Evolutionary conservation across 352 stramenopile species (phyloP).

Genomic region (Paralagenidium karlingii): DNA sequence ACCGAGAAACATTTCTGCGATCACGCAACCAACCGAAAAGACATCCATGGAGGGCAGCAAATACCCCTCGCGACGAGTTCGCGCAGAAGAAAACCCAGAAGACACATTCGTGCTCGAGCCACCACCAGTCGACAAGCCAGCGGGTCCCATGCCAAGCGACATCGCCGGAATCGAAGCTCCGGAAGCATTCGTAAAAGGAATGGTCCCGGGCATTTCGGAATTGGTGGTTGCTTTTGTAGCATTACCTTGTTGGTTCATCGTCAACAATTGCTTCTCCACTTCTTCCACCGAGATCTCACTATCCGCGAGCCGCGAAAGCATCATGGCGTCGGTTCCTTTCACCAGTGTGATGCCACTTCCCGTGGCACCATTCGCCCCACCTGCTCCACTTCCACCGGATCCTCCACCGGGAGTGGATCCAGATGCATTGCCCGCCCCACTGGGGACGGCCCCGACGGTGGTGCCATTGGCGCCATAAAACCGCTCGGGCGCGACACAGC

Average conservation of each 20-base stretch:
- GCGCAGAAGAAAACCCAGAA: constrained; percentile 6
- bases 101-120: neutral
- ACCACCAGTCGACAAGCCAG: neutral
- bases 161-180: too few species aligned
- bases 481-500: constrained; percentile 93
- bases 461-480: constrained; percentile 48
- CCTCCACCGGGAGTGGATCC: neutral
- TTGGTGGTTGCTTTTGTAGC: too few species aligned
- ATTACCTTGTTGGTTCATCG: too few species aligned
- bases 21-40: constrained; percentile 96
- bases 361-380: neutral
- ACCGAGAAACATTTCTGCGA: constrained; percentile 94
- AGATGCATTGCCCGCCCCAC: neutral
- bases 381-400: neutral
- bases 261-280: constrained; percentile 57
- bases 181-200: neutral
- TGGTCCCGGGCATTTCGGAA: too few species aligned
- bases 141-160: too few species aligned
- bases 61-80: constrained; percentile 37
- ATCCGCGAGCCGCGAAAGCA: constrained; percentile 60
- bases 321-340: constrained; percentile 10
- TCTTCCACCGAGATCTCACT: constrained; percentile 58
- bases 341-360: too few species aligned
- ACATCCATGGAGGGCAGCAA: constrained; percentile 93
- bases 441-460: neutral